These are phyloP conservation scores for Tulasnella sp. DNA, from an alignment of 768 basidiomycete species.

Conservation along the genomic window DNA sequence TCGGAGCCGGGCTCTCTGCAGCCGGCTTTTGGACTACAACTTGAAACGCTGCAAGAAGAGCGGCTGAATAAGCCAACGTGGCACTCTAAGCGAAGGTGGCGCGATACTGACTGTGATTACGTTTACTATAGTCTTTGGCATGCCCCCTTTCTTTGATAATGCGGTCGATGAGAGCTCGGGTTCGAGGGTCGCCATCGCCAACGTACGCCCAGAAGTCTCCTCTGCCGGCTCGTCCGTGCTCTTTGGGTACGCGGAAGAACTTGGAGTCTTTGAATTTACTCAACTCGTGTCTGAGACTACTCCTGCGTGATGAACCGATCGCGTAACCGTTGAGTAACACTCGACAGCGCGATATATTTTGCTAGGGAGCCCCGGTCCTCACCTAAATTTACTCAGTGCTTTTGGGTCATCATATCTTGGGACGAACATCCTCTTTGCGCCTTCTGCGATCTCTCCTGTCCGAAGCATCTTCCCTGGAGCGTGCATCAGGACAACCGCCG, in stretches of 20 bases:
- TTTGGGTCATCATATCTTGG: background rate
- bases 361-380: background rate
- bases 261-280: background rate
- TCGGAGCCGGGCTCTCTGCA: background rate
- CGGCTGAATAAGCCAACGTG: background rate
- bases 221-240: background rate
- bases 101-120: background rate
- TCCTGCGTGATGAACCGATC: background rate
- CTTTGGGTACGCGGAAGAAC: conserved; percentile 7
- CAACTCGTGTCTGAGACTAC: conserved; percentile 6
- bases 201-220: conserved; percentile 1
- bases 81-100: background rate
- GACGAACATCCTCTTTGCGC: conserved; percentile 7
- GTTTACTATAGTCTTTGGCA: background rate
- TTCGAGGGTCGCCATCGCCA: background rate
- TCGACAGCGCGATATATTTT: background rate
- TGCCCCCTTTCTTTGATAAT: background rate
- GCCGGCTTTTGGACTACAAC: background rate
- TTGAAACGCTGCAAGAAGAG: background rate
- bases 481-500: background rate
- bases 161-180: background rate
- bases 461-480: conserved; percentile 12
- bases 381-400: background rate
- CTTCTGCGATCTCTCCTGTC: background rate
- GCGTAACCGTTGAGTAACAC: background rate